phyloP scores from a whole-genome alignment of 2,329 filamentous ascomycete species.

The Colletotrichum sublineola region DNA sequence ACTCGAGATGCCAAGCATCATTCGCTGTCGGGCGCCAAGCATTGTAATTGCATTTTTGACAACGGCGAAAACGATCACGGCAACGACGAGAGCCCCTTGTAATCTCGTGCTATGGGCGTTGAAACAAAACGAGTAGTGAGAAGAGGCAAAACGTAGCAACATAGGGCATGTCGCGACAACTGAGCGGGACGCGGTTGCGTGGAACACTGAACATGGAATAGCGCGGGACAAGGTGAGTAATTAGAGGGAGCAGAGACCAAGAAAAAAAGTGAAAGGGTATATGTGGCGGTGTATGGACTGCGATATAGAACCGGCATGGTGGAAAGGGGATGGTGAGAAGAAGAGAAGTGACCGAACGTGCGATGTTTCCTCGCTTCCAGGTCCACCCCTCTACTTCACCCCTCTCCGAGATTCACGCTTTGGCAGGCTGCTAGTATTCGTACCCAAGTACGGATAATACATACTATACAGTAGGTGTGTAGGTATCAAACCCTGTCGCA shows the following conservation, averaged over 20 bases:
- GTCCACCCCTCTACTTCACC: slow-evolving; percentile 16
- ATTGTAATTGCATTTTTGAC: slow-evolving; percentile 34
- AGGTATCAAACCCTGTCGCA: slow-evolving; percentile 14
- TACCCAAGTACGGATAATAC: background rate
- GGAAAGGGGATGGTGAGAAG: background rate
- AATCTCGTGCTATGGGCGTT: slow-evolving; percentile 36
- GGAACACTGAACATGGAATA: background rate
- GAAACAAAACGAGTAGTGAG: slow-evolving; percentile 32
- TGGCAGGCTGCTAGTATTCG: slow-evolving; percentile 5
- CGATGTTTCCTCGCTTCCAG: slow-evolving; percentile 38
- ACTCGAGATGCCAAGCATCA: slow-evolving; percentile 41
- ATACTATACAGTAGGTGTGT: background rate
- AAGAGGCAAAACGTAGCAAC: background rate
- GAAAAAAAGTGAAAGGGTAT: background rate
- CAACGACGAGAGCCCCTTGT: background rate
- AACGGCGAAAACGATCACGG: background rate
- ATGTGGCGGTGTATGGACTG: background rate
- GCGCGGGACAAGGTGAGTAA: background rate
- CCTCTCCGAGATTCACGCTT: slow-evolving; percentile 18
- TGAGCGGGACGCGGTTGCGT: slow-evolving; percentile 5
- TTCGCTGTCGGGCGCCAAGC: slow-evolving; percentile 19
- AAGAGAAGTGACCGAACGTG: slow-evolving; percentile 39
- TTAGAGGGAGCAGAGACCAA: background rate
- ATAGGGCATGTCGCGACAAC: background rate
- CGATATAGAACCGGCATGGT: background rate